Evolutionary conservation across 2,329 filamentous ascomycete species (phyloP).

Genomic region (Colletotrichum somersetense): DNA sequence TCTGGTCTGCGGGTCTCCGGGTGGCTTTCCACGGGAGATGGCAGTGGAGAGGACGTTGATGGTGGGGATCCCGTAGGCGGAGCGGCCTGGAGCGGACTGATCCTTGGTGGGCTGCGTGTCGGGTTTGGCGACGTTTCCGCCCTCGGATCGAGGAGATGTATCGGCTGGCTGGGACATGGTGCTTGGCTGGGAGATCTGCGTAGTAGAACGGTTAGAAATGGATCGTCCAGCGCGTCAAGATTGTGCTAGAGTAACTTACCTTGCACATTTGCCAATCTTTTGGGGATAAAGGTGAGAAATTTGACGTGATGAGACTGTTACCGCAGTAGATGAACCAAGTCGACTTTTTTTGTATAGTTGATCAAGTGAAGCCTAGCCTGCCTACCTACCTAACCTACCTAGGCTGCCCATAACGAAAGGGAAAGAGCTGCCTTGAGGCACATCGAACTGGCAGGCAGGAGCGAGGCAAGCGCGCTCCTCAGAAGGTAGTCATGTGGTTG

Average conservation of each 20-base stretch:
- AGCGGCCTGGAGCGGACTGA: neutral
- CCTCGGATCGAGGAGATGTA: neutral
- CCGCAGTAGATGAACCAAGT: neutral
- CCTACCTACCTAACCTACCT: neutral
- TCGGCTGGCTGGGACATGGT: neutral
- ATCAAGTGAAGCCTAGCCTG: neutral
- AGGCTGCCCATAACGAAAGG: neutral
- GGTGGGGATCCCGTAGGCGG: neutral
- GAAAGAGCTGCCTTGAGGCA: neutral
- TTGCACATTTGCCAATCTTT: neutral
- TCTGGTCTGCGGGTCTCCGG: constrained; percentile 1
- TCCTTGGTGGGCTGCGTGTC: neutral
- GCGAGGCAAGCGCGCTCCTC: too few relatives aligned
- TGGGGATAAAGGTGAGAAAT: neutral
- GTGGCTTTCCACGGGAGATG: neutral
- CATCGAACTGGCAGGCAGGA: too few relatives aligned
- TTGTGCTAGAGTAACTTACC: neutral
- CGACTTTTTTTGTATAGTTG: neutral
- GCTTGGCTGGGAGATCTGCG: neutral
- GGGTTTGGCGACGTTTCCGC: neutral
- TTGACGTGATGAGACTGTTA: neutral
- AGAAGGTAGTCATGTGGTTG: neutral
- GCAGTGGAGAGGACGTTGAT: neutral
- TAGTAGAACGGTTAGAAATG: too few relatives aligned
- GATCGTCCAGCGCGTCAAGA: too few relatives aligned